Evolutionary conservation across 2,329 filamentous ascomycete genomes (phyloP), one percentile per base, ranked within the genome.

Genomic region (Bipolaris zeicola): DNA sequence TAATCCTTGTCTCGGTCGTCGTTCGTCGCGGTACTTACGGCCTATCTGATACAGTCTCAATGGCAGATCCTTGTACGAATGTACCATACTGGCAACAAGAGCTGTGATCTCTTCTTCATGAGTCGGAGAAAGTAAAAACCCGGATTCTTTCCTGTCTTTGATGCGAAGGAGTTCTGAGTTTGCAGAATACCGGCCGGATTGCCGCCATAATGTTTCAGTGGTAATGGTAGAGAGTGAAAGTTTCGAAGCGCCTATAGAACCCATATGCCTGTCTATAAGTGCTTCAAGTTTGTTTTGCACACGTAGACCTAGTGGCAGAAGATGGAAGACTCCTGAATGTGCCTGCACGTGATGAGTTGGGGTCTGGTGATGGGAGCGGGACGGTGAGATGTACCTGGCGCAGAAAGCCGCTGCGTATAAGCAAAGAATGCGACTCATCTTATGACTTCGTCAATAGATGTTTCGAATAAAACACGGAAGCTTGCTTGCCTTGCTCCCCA

Each of bases 21-120:
- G 85, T 77, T 99, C 95, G 78, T 99, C 95, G 46, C 95, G 87
- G 71, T 98, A 99, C 76, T 99, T 99, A 44, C 94, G 86, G 28
- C 91, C 88, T 46, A 95, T 95, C 73, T 99, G 95, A 70, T 98
- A 99, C 0, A 99, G 79, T 41, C 92, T 85, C 22, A 98, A 74
- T 0, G 95, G 95, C 7, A 98, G 81, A 42, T 91, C 88, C 69
- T 92, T 94, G 73, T 96, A 94, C 0, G 93, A 96, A 39, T 87
- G 86, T 1, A 93, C 81, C 14, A 88, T 84, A 53, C 83, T 84
- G 3, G 87, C 85, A 1, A 97, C 90, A 2, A 99, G 80, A 0
- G 83, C 80, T 0, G 95, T 99, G 65, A 99, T 95, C 72, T 99
- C 95, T 74, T 99, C 95, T 71, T 99, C 95, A 60, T 99, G 95